Evolutionary conservation across 1,284 basidiomycete genomes (phyloP).

Genomic region (Entoloma clypeatum): DNA sequence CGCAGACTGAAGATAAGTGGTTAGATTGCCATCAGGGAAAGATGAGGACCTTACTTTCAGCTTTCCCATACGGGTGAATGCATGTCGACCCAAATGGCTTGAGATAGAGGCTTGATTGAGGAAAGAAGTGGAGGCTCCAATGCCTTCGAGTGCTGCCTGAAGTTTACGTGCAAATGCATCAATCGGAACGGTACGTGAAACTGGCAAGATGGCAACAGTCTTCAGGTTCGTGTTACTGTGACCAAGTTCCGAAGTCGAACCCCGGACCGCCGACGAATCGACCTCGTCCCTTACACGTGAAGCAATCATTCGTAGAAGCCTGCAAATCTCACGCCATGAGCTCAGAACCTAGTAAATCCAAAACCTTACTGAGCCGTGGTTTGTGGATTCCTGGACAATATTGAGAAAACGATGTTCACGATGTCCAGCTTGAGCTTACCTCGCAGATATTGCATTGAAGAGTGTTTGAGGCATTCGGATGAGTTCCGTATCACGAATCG

Average conservation of each 20-base stretch:
- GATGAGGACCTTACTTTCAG: conserved; percentile 55
- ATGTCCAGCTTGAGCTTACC: conserved; percentile 40
- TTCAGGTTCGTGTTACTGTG: conserved; percentile 90
- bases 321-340: conserved; percentile 24
- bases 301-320: conserved; percentile 88
- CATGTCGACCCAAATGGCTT: conserved; percentile 85
- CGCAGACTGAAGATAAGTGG: conserved; percentile 38
- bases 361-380: conserved; percentile 85
- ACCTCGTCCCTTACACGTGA: conserved; percentile 86
- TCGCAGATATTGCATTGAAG: conserved; percentile 93
- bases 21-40: neutral
- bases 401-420: conserved; percentile 1
- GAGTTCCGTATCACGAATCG: conserved; percentile 97
- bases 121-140: conserved; percentile 85
- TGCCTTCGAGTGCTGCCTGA: conserved; percentile 81
- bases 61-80: conserved; percentile 92
- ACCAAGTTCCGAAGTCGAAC: conserved; percentile 53
- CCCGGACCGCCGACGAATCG: conserved; percentile 52
- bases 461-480: conserved; percentile 96
- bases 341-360: conserved; percentile 7
- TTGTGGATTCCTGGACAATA: conserved; percentile 75
- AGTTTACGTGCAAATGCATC: conserved; percentile 86
- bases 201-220: conserved; percentile 84
- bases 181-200: conserved; percentile 80
- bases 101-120: conserved; percentile 92